Evolutionary conservation across 305 asterid genomes (phyloP), one percentile per base, ranked within the genome.

Genomic region (Fraxinus xanthoxyloides): DNA sequence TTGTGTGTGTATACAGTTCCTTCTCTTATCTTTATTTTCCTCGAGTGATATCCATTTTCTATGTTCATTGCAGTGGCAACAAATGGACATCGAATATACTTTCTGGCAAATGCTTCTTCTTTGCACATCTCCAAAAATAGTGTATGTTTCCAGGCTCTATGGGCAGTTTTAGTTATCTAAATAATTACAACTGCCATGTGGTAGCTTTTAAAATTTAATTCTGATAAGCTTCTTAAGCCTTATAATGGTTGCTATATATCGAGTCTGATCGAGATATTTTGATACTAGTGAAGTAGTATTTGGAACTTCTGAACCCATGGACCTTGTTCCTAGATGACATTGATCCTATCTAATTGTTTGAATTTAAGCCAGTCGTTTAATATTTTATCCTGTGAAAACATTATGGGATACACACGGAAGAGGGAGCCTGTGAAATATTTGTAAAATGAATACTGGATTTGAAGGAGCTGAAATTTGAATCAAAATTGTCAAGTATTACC

Each of bases 61-160:
- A 83, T 82, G 76, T 84, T 81, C 78, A 63, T 61, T 88, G 89
- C 89, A 96, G 99, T 96, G 98, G 98, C 98, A 92, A 89, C 99
- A 96, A 86, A 96, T 96, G 99, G 99, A 96, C 82, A 83, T 94
- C 80, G 99, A 96, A 86, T 96, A 96, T 89, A 91, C 99, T 31
- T 94, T 96, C 91, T 96, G 99, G 99, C 99, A 96, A 90, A 96
- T 96, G 99, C 97, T 96, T 84, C 90, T 94, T 85, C 92, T 96
- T 74, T 96, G 99, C 92, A 94, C 97, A 63, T 91, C 98, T 3
- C 98, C 98, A 0, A 96, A 96, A 96, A 97, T 94, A 51, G 99
- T 96, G 99, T 96, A 87, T 86, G 99, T 93, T 81, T 85, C 85
- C 80, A 30, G 46, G 78, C 75, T 82, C 75, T 85, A 77, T 76